Conservation (phyloP, 1,284 basidiomycete species). For the Cutaneotrichosporon arboriforme region DNA sequence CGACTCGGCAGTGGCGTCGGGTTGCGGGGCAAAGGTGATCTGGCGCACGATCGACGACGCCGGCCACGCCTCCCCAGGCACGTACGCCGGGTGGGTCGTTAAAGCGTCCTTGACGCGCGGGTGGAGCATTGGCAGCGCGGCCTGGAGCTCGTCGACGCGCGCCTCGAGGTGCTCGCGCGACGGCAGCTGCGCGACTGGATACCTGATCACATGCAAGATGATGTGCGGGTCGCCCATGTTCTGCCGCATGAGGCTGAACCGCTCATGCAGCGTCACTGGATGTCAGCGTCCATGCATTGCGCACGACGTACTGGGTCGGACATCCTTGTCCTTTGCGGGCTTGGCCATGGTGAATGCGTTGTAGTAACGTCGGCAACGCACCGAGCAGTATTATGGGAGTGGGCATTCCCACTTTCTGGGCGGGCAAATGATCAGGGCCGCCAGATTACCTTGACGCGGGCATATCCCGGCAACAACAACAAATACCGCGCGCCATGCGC, state of each 20-base stretch:
- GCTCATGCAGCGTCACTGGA: constrained; percentile 29
- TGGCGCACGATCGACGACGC: background rate
- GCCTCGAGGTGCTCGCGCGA: constrained; percentile 11
- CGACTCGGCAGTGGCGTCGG: background rate
- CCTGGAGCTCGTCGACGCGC: constrained; percentile 27
- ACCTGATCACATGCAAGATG: constrained; percentile 22
- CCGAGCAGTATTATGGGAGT: too few species aligned
- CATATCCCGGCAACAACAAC: too few species aligned
- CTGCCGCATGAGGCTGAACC: constrained; percentile 27
- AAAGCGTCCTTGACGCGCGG: constrained; percentile 10
- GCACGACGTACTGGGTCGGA: background rate
- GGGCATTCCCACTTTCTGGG: too few species aligned
- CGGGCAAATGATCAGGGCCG: too few species aligned
- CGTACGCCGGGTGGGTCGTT: constrained; percentile 13
- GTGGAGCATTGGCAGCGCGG: constrained; percentile 29
- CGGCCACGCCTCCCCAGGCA: constrained; percentile 1
- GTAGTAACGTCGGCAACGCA: too few species aligned
- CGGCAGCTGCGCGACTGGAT: constrained; percentile 19
- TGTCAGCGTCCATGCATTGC: background rate
- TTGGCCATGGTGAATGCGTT: too few species aligned
- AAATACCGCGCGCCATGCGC: too few species aligned
- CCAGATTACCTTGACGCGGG: too few species aligned
- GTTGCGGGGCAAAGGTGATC: background rate
- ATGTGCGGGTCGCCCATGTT: constrained; percentile 23
- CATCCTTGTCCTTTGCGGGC: background rate